Percentiles rank a stretch among this genome's conserved stretches.
phyloP scores from a whole-genome alignment of 257 asterid species.

The Verbena officinalis region DNA sequence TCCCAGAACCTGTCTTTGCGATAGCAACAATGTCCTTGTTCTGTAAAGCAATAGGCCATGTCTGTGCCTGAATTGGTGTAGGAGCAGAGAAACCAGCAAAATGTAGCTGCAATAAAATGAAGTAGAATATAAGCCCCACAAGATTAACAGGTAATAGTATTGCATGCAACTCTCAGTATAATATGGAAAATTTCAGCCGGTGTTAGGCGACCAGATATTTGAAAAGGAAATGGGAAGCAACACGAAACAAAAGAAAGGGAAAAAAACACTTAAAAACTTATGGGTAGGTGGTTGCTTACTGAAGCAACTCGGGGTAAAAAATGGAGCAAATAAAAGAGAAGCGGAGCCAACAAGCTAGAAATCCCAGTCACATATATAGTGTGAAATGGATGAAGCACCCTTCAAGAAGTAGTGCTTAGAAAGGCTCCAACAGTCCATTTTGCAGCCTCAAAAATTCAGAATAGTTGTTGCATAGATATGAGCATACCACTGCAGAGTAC shows the following conservation, averaged over 20 bases:
- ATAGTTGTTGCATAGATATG: conserved; percentile 77
- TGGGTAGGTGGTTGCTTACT: conserved; percentile 91
- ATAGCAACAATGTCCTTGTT: conserved; percentile 88
- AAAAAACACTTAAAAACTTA: conserved; percentile 37
- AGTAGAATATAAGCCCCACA: conserved; percentile 27
- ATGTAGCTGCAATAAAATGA: conserved; percentile 62
- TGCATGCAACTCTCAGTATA: conserved; percentile 31
- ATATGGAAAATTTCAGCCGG: conserved; percentile 21
- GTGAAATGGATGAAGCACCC: conserved; percentile 88
- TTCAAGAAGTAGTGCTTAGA: conserved; percentile 73
- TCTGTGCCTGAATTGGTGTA: conserved; percentile 97
- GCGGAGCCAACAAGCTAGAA: conserved; percentile 85
- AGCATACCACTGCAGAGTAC: conserved; percentile 99
- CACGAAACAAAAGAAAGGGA: conserved; percentile 8
- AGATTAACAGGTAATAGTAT: conserved; percentile 15
- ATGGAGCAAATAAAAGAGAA: conserved; percentile 83
- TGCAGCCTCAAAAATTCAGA: conserved; percentile 97
- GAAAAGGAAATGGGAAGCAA: conserved; percentile 20
- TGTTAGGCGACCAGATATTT: conserved; percentile 29
- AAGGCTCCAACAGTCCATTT: conserved; percentile 93
- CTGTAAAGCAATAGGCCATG: conserved; percentile 94
- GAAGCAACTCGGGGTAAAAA: conserved; percentile 98
- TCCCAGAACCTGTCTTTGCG: conserved; percentile 99
- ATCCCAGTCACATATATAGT: conserved; percentile 81
- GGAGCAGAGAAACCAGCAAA: conserved; percentile 88